phyloP scores from a whole-genome alignment of 176 grass and related monocot species.

The Zea mays region DNA sequence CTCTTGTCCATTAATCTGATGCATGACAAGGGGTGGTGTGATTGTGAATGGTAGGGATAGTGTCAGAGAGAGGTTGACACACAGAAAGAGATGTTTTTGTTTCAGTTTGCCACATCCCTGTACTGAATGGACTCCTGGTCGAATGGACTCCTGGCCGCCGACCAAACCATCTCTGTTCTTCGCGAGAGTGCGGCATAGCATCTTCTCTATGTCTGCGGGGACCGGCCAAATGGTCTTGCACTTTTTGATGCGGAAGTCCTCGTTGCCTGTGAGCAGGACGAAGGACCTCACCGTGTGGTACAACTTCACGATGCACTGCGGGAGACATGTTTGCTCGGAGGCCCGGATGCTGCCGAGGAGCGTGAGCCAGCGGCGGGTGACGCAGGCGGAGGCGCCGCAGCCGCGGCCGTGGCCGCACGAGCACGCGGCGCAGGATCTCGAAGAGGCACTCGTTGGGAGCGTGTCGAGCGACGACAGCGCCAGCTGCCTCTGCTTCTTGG shows the following conservation, averaged over 20 bases:
- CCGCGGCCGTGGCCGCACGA: too few species aligned
- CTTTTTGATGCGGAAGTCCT: neutral
- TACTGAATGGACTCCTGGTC: too few species aligned
- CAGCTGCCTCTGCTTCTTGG: too few species aligned
- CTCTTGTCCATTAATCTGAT: slow-evolving; percentile 30
- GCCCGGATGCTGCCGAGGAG: too few species aligned
- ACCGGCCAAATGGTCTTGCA: neutral
- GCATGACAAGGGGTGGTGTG: slow-evolving; percentile 18
- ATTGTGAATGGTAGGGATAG: slow-evolving; percentile 42
- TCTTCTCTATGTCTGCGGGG: neutral
- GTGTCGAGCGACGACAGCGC: too few species aligned
- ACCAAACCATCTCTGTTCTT: rapidly evolving
- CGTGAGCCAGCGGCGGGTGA: too few species aligned
- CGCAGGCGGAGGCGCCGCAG: too few species aligned
- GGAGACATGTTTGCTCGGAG: neutral
- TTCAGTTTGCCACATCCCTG: slow-evolving; percentile 31
- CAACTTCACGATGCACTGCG: neutral
- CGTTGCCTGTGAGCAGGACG: slow-evolving; percentile 27
- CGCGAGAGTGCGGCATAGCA: slow-evolving; percentile 15
- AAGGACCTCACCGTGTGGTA: slow-evolving; percentile 18
- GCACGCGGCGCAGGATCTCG: too few species aligned
- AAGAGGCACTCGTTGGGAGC: too few species aligned
- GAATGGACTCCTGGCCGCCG: rapidly evolving
- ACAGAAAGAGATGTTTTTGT: slow-evolving; percentile 23
- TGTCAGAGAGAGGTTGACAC: slow-evolving; percentile 14